Percentiles rank a stretch among this genome's conserved stretches.
phyloP scores from a whole-genome alignment of 73 alveolate genomes.

The Tetrahymena malaccensis region DNA sequence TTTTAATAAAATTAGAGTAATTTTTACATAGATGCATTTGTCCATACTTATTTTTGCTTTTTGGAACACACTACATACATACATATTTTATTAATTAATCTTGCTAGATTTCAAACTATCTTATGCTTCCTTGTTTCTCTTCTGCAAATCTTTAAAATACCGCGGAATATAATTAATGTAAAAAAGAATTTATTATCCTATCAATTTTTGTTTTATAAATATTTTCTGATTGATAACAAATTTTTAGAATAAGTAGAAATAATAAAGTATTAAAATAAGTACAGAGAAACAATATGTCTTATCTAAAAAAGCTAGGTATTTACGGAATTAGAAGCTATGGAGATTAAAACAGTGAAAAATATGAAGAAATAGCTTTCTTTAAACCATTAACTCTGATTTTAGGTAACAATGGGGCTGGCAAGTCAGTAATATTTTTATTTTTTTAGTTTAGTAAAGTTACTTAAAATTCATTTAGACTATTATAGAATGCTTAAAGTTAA shows the following conservation, averaged over 20 bases:
- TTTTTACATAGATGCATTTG: too few relatives aligned
- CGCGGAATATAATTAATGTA: background rate
- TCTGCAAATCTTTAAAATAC: background rate
- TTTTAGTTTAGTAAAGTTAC: slow-evolving; percentile 7
- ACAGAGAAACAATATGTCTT: background rate
- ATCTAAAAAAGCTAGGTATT: background rate
- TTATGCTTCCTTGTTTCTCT: background rate
- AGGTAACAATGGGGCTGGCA: slow-evolving; percentile 95
- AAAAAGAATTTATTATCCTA: background rate
- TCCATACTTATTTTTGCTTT: too few relatives aligned
- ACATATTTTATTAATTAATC: background rate
- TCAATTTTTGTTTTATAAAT: background rate
- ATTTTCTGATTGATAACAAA: background rate
- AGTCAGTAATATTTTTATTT: slow-evolving; percentile 40
- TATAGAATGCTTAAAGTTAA: slow-evolving; percentile 79
- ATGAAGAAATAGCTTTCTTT: background rate
- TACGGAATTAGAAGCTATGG: background rate
- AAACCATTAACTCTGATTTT: slow-evolving; percentile 72
- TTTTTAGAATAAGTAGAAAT: background rate
- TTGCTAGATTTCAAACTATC: background rate
- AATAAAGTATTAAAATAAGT: too few relatives aligned
- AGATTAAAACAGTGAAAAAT: background rate
- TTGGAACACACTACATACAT: background rate
- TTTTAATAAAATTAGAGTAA: too few relatives aligned
- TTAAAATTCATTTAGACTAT: slow-evolving; percentile 63